A percentile compares a stretch with the other conserved stretches of the same genome.
These are phyloP conservation scores for Globisporangium camurandrum DNA, from an alignment of 352 stramenopile species.

Conservation along the genomic window DNA sequence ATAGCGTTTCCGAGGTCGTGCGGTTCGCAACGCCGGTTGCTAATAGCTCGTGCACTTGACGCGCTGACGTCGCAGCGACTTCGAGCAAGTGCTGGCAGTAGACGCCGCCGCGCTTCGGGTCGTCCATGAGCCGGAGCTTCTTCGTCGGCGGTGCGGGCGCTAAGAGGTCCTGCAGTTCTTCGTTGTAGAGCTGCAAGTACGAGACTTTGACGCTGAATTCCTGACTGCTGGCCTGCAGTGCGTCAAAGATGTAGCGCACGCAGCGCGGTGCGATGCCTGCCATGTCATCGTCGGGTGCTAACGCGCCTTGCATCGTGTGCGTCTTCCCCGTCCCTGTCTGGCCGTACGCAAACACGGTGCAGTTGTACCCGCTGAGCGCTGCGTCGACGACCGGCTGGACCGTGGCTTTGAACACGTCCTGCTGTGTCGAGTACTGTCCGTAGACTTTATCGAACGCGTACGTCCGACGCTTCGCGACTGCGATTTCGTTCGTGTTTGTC, in stretches of 20 bases:
- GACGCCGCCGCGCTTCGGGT: conserved; percentile 78
- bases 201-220: conserved; percentile 93
- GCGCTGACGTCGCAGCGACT: conserved; percentile 70
- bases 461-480: conserved; percentile 83
- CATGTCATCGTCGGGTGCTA: conserved; percentile 79
- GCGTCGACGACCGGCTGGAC: conserved; percentile 94
- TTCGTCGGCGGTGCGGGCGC: conserved; percentile 63
- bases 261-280: conserved; percentile 94
- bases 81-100: conserved; percentile 89
- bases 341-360: conserved; percentile 96
- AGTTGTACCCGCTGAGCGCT: conserved; percentile 94
- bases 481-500: conserved; percentile 75
- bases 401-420: conserved; percentile 92
- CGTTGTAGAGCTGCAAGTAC: conserved; percentile 99
- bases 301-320: conserved; percentile 96
- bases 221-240: conserved; percentile 83
- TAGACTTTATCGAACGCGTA: conserved; percentile 93
- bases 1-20: conserved; percentile 88
- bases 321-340: conserved; percentile 97
- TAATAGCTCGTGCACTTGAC: conserved; percentile 85
- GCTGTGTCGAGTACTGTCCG: conserved; percentile 94
- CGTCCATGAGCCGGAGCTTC: conserved; percentile 85
- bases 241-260: conserved; percentile 93
- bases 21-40: conserved; percentile 89
- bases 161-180: conserved; percentile 94